These are phyloP conservation scores for Thermomucor indicae-seudaticae DNA, from an alignment of 371 early-diverging fungal species.

Conservation along the genomic window DNA sequence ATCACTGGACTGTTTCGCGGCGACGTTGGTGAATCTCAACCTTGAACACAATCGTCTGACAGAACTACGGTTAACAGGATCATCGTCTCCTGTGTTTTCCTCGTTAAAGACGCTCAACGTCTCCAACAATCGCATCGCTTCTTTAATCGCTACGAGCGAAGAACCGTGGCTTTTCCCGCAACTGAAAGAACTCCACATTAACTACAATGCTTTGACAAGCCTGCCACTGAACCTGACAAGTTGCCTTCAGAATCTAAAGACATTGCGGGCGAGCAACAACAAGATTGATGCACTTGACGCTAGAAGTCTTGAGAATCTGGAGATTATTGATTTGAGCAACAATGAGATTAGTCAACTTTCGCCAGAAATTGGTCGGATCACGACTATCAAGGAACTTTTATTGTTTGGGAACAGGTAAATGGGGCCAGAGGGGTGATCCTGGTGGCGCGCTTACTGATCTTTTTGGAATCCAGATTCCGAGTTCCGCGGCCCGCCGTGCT, in stretches of 20 bases:
- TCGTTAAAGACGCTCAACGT: conserved; percentile 43
- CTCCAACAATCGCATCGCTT: conserved; percentile 49
- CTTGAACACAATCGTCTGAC: conserved; percentile 51
- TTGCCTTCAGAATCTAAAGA: conserved; percentile 47
- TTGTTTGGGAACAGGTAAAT: conserved; percentile 57
- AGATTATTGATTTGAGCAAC: conserved; percentile 51
- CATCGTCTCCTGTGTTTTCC: not conserved
- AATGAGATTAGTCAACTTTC: conserved; percentile 60
- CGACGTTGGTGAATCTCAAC: conserved; percentile 40
- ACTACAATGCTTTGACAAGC: conserved; percentile 33
- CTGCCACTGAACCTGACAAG: conserved; percentile 39
- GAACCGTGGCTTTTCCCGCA: conserved; percentile 32
- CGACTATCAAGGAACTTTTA: conserved; percentile 42
- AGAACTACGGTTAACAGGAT: conserved; percentile 29
- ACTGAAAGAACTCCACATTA: conserved; percentile 42
- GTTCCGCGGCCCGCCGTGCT: conserved; percentile 61
- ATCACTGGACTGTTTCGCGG: conserved; percentile 17
- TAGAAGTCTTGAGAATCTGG: conserved; percentile 38
- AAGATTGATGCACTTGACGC: conserved; percentile 44
- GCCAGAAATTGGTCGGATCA: conserved; percentile 51
- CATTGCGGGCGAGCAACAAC: conserved; percentile 46
- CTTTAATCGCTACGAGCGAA: conserved; percentile 7
- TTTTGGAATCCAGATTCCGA: conserved; percentile 37
- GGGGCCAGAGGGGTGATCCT: not conserved
- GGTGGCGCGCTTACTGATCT: not conserved